Percentiles rank a stretch among this genome's conserved stretches.
These are phyloP conservation scores for Calonectria leucothoes DNA, from an alignment of 2,329 filamentous ascomycete genomes.

Conservation along the genomic window DNA sequence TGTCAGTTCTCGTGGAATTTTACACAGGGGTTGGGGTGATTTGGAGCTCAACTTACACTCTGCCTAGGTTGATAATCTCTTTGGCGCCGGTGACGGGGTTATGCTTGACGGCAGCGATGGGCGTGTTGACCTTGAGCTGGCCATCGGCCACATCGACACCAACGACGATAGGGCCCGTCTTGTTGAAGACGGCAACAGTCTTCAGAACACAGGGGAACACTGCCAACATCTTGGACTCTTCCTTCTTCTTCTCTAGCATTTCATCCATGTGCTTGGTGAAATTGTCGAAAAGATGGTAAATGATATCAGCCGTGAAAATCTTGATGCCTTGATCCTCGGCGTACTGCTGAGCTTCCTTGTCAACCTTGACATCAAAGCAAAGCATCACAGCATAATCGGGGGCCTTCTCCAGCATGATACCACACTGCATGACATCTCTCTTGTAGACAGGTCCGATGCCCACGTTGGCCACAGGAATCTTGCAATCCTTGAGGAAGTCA, in stretches of 20 bases:
- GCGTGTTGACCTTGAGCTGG: slow-evolving; percentile 86
- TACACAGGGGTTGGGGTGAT: background rate
- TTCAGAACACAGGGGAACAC: slow-evolving; percentile 96
- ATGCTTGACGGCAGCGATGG: slow-evolving; percentile 86
- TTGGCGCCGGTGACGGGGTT: slow-evolving; percentile 84
- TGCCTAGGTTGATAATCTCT: slow-evolving; percentile 85
- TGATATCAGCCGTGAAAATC: slow-evolving; percentile 98
- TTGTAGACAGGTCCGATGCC: slow-evolving; percentile 98
- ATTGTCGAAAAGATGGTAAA: slow-evolving; percentile 97
- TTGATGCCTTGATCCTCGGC: slow-evolving; percentile 96
- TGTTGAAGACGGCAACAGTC: slow-evolving; percentile 97
- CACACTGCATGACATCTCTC: slow-evolving; percentile 95
- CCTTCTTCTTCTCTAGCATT: slow-evolving; percentile 90
- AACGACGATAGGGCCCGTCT: slow-evolving; percentile 93
- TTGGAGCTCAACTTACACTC: slow-evolving; percentile 84
- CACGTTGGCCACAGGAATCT: slow-evolving; percentile 98
- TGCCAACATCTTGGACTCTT: slow-evolving; percentile 93
- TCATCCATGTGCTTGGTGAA: slow-evolving; percentile 96
- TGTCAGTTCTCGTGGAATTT: slow-evolving; percentile 45
- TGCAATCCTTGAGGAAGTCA: slow-evolving; percentile 94
- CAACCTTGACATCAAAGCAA: slow-evolving; percentile 99
- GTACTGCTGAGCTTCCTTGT: slow-evolving; percentile 92
- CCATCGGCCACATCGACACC: slow-evolving; percentile 97
- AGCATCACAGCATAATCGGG: slow-evolving; percentile 99
- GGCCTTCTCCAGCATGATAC: slow-evolving; percentile 95